Base-by-base conservation (phyloP, 2,329 filamentous ascomycete genomes). In the Thermothelomyces thermophilus region DNA sequence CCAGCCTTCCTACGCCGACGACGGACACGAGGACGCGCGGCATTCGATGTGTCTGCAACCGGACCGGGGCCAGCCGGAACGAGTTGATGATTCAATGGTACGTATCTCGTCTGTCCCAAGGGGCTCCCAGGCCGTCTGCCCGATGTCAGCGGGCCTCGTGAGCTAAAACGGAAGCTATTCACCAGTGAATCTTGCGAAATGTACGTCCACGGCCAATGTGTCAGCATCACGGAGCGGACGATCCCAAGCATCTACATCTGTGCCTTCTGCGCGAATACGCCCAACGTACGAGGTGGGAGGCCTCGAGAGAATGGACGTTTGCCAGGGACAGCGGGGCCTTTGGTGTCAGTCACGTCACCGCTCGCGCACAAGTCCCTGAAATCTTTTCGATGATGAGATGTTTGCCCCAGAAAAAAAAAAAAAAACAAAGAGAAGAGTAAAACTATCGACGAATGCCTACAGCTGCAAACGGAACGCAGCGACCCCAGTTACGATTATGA, bases 71-170 rank as follows among this genome's bases (percentile, higher is more conserved):
- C 30, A 71, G 73, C 37, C 64, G 62, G 43, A 72, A 75, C 56
- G 70, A 69, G 51, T 80, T 80, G 57, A 75, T 84, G 73, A 73
- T 84, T 51, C 79, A 82, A 65, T 84, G 81, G 81, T 84, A 71
- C 53, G 75, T 64, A 34, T 46, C 41, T 26, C 26, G 17, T 48
- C 19, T 5, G 35, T 17, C n/a, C 31, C 3, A 11, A 31, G 20
- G n/a, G 9, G 13, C 16, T 19, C 24, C 6, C 20, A 16, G 13
- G 31, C 16, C 3, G 40, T 22, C 34, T 37, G 3, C 34, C 43
- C 19, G 36, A 36, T 16, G 16, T 33, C 14, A n/a, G n/a, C 7
- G 11, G 22, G 13, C 30, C 48, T 17, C 36, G 48, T 56, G 47
- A 62, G 35, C 50, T 51, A 45, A 53, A 30, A 41, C 6, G 14